Base-by-base conservation (phyloP, 768 basidiomycete genomes). In the Leccinellum albellum region DNA sequence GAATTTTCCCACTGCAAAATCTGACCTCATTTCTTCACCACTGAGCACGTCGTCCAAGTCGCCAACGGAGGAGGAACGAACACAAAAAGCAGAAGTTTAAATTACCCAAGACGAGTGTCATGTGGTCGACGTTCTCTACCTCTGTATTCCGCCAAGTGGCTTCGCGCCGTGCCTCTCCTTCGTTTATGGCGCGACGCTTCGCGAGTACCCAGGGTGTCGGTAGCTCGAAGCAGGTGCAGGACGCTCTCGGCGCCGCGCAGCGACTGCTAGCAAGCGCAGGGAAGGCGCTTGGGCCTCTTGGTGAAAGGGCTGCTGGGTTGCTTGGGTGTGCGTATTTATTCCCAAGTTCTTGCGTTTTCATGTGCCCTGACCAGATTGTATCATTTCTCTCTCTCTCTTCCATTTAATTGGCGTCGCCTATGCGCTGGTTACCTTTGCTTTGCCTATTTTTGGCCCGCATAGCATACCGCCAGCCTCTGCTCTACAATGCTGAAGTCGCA, bases 401-500 rank as follows among this genome's bases (percentile, higher is more conserved):
- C n/a, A n/a, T n/a, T 6, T 40, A 28, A n/a, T 21, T 28, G 21
- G 7, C 7, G 3, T 17, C 31, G n/a, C 2, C 4, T 31, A 47
- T 28, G n/a, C 23, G 15, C 6, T 2, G 21, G 0, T n/a, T 12
- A 13, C 29, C 15, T 31, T 26, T 45, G 0, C 23, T 42, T 31
- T 14, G 24, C 50, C 31, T 20, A 55, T 45, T 46, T 48, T 35
- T 44, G 47, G 48, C 21, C 29, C 17, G 5, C 23, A 33, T 58
- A 84, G 92, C 85, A 10, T 91, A 92, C 77, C 84, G 84, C 59
- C 79, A 89, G 66, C 91, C 91, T 5, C 67, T 94, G 33, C 58
- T 82, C 28, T 94, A 93, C 79, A 93, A 94, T 76, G 75, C 89
- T 28, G 69, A 86, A 53, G 90, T 95, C 49, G 78, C 83, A 20